Evolutionary conservation across 2,329 filamentous ascomycete genomes (phyloP), one percentile per base, ranked within the genome.

Genomic region (Arthroderma uncinatum): DNA sequence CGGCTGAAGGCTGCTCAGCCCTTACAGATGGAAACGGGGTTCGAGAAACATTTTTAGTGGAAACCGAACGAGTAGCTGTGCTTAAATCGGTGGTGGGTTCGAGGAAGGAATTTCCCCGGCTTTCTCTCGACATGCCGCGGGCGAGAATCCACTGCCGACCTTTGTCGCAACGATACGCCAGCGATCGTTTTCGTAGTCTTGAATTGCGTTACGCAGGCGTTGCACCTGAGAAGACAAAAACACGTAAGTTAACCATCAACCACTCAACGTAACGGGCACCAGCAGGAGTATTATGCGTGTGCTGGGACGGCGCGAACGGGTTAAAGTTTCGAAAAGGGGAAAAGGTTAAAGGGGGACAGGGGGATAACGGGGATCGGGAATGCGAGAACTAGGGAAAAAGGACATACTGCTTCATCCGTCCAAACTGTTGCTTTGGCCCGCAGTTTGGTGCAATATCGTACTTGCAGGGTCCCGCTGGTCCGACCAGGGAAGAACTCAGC

Each of bases 381-480:
- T 40, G 47, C 16, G 25, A 39, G 55, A 23, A 23, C 21, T 12
- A 44, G 40, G 40, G 19, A 8, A 25, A 44, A 44, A 25, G 48
- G 48, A 56, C 65, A 57, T 78, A 95, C 91, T 78, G 88, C 93
- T 68, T 95, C 90, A 63, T 94, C 89, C 54, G 87, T 94, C 91
- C 91, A 96, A 66, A 89, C 83, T 10, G 88, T 94, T 39, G 87
- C 91, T 76, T 95, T 95, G 12, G 89, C 90, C 74, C 95, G 95
- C 55, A 95, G 77, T 73, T 95, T 95, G 44, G 90, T 95, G 70
- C 91, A 96, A 70, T 96, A 96, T 36, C 91, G 85, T 56, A 96
- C 91, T 71, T 96, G 91, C 60, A 96, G 74, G 30, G 91, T 95
- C 16, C 91, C 91, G 48, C 88, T 94, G 58, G 88, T 93, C 58